Conservation (phyloP, 768 basidiomycete genomes). For the Tylopilus intermedius region DNA sequence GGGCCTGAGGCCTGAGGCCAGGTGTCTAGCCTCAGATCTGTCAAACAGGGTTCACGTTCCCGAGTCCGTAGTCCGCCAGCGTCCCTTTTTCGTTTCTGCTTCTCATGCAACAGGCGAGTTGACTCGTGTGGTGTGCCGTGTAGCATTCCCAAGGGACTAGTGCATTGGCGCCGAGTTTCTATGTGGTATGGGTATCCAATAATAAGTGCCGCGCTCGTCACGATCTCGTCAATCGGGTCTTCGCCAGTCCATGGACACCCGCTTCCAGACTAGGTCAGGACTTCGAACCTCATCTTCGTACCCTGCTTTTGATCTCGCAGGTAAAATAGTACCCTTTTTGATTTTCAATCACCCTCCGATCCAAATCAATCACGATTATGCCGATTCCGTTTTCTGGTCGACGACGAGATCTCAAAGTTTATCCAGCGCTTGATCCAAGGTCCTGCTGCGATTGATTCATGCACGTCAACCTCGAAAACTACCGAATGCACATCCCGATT, state of each 20-base stretch:
- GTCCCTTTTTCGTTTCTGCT: not conserved
- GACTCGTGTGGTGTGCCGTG: no score
- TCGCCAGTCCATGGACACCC: not conserved
- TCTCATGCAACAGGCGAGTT: not conserved
- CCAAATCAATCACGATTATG: not conserved
- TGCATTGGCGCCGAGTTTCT: no score
- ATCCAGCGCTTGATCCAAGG: not conserved
- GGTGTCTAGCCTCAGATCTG: not conserved
- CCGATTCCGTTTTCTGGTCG: not conserved
- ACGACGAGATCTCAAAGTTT: not conserved
- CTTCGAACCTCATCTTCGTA: not conserved
- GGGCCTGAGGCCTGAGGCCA: not conserved
- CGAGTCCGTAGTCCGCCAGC: not conserved
- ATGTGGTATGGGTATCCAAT: not conserved
- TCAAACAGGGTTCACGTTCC: not conserved
- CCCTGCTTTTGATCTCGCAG: not conserved
- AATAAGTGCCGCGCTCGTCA: no score
- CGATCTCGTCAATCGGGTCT: not conserved
- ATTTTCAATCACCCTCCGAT: not conserved
- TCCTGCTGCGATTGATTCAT: not conserved
- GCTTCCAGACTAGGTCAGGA: not conserved
- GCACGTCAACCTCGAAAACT: not conserved
- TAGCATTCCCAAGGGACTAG: no score
- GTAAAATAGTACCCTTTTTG: not conserved
- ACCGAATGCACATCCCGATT: not conserved